Evolutionary conservation across 2,329 filamentous ascomycete species (phyloP), one percentile per base, ranked within the genome.

Genomic region (Hypomyces rosellus): DNA sequence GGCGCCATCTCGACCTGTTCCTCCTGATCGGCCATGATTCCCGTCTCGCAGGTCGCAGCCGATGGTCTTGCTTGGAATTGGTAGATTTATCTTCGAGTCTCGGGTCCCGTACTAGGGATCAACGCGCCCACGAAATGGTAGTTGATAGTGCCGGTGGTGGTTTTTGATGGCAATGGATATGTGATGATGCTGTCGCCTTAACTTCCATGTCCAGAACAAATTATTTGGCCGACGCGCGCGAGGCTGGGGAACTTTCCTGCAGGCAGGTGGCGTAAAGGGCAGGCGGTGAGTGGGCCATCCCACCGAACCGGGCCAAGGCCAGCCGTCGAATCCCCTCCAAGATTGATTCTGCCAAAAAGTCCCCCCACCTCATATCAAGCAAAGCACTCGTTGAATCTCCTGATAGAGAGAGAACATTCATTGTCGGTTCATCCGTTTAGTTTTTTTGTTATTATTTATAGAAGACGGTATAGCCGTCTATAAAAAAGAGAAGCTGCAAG

Each of bases 401-500:
- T 30, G 25, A 30, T 30, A 30, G 25, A 30, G 9, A 30, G 25
- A 30, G 25, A 30, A 30, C 25, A 30, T 20, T 20, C 20, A 5
- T 30, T 30, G 54, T 57, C 40, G 33, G 51, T 49, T 40, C 34
- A 16, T 25, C n/a, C 20, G 34, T 12, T 12, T 39, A 4, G 5
- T 30, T 47, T 34, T 30, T 40, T 18, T 30, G 5, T 39, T 14
- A 15, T 22, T 25, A 4, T 15, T 15, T 38, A 4, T 39, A 11
- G 18, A 13, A 63, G 63, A 65, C 63, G 63, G 62, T 50, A 56
- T 39, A 40, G 22, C 63, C 62, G 60, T 61, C 58, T 62, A 52
- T 61, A 64, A 65, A 63, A 14, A 63, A 63, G 54, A 55, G 51
- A 54, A 20, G 20, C 57, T 56, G 50, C 70, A 80, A 74, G 64